These are phyloP conservation scores for Solanum chilense DNA, from an alignment of 257 asterid species.

Conservation along the genomic window DNA sequence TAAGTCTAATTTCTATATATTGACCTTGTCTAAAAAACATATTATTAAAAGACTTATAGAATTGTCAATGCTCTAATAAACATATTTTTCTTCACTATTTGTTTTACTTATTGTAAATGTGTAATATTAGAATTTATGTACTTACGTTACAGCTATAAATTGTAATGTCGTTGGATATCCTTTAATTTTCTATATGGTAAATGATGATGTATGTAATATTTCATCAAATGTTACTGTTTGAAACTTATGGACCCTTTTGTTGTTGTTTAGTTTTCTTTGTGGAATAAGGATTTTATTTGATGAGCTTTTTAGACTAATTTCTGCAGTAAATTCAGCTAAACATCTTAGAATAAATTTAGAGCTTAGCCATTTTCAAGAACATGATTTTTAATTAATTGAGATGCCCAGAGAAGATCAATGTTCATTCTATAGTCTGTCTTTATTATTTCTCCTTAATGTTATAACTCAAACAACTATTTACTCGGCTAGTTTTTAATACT, in stretches of 20 bases:
- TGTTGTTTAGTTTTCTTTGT: neutral
- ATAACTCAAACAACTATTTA: neutral
- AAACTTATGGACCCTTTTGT: neutral
- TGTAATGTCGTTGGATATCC: neutral
- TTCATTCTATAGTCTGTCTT: neutral
- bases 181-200: neutral
- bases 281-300: neutral
- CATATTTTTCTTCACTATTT: neutral
- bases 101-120: neutral
- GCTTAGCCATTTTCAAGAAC: neutral
- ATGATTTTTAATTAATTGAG: neutral
- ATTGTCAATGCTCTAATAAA: neutral
- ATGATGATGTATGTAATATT: neutral
- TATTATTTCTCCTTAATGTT: neutral
- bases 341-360: neutral
- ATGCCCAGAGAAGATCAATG: neutral
- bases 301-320: neutral
- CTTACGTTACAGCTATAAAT: neutral
- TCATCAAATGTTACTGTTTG: neutral
- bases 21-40: neutral
- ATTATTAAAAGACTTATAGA: neutral
- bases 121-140: neutral
- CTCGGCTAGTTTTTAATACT: neutral
- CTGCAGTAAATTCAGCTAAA: neutral
- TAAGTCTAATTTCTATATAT: neutral